phyloP scores from a whole-genome alignment of 441 rosid species.

The Gossypium lobatum region DNA sequence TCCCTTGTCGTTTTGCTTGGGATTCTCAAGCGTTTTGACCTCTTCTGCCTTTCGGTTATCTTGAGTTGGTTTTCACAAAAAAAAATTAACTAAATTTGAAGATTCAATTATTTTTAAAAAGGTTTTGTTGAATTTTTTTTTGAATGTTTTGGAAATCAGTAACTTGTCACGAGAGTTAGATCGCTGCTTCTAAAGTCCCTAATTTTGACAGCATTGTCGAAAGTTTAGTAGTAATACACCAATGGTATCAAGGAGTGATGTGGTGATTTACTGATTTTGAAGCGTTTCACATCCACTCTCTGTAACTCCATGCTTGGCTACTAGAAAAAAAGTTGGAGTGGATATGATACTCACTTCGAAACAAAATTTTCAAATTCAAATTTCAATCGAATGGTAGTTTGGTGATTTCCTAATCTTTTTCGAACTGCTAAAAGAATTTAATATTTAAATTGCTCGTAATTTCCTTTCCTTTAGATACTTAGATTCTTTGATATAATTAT shows the following conservation, averaged over 20 bases:
- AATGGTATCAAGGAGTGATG: not conserved
- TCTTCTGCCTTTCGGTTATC: not conserved
- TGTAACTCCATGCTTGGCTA: not conserved
- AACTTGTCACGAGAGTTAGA: not conserved
- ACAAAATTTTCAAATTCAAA: slow-evolving; percentile 3
- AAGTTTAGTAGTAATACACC: not conserved
- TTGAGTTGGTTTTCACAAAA: too few species aligned
- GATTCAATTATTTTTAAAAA: too few species aligned
- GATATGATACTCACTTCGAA: not conserved
- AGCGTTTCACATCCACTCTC: not conserved
- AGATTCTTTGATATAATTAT: not conserved
- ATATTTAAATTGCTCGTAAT: not conserved
- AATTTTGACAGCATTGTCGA: not conserved
- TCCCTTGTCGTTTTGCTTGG: not conserved
- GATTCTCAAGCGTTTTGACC: not conserved
- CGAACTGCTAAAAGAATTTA: not conserved
- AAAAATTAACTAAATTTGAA: not conserved
- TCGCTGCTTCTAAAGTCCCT: not conserved
- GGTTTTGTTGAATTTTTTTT: not conserved
- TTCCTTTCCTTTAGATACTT: not conserved
- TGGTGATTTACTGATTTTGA: not conserved
- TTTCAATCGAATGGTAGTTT: not conserved
- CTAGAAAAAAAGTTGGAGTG: not conserved
- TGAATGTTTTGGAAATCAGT: not conserved
- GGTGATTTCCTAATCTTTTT: not conserved